Evolutionary conservation across 164 flowering plant species (phyloP).

Genomic region (Taxillus chinensis): DNA sequence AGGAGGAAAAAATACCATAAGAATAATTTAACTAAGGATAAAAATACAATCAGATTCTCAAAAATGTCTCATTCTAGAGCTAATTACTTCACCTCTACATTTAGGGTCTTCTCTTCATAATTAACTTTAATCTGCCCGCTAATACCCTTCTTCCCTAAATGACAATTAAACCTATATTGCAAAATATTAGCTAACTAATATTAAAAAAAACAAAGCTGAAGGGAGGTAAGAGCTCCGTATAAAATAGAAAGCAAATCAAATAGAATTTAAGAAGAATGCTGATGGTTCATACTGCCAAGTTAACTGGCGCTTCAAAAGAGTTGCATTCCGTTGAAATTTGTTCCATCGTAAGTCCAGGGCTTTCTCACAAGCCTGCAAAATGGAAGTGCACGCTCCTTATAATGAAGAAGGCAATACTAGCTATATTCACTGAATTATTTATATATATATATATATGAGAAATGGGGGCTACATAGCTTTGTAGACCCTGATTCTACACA

Average conservation of each 20-base stretch:
- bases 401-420: no score
- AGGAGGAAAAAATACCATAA: no score
- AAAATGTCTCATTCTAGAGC: background rate
- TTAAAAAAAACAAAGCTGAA: background rate
- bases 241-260: background rate
- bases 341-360: slow-evolving; percentile 51
- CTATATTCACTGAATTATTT: no score
- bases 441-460: no score
- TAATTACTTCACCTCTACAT: slow-evolving; percentile 55
- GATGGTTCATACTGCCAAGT: slow-evolving; percentile 69
- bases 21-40: background rate
- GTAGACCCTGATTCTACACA: no score
- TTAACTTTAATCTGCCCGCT: slow-evolving; percentile 60
- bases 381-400: no score
- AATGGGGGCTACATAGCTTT: no score
- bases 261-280: background rate
- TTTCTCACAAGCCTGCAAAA: slow-evolving; percentile 51
- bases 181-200: background rate
- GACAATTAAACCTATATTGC: slow-evolving; percentile 59
- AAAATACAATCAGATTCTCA: background rate
- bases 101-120: slow-evolving; percentile 67
- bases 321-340: slow-evolving; percentile 64
- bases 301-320: slow-evolving; percentile 47
- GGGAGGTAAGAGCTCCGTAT: background rate
- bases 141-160: slow-evolving; percentile 73